Conservation (phyloP, 768 basidiomycete genomes). For the Mycena rebaudengoi region DNA sequence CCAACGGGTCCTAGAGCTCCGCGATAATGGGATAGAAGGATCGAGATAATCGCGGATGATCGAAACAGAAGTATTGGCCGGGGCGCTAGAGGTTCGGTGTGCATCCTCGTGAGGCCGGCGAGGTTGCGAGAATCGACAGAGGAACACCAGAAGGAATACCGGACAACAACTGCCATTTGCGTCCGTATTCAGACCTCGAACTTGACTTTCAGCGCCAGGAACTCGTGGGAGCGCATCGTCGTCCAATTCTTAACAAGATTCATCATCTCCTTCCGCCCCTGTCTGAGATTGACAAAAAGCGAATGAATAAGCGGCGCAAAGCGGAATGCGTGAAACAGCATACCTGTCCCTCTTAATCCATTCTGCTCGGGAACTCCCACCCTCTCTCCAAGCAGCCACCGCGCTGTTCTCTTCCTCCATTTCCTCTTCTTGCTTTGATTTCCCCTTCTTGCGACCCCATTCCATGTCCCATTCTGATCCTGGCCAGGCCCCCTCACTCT, state of each 20-base stretch:
- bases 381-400: conserved; percentile 60
- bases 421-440: conserved; percentile 46
- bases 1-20: conserved; percentile 9
- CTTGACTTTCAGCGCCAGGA: conserved; percentile 60
- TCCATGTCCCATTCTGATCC: conserved; percentile 44
- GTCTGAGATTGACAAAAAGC: conserved; percentile 46
- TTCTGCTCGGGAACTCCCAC: conserved; percentile 58
- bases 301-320: too few relatives aligned
- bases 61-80: conserved; percentile 14
- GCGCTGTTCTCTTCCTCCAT: conserved; percentile 41
- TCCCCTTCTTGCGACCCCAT: conserved; percentile 42
- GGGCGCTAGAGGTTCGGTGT: conserved; percentile 19
- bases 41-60: conserved; percentile 24
- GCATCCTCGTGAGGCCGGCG: neutral
- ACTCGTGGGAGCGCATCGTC: conserved; percentile 57
- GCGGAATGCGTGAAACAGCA: conserved; percentile 27
- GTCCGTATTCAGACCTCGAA: conserved; percentile 56
- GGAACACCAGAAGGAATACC: too few relatives aligned
- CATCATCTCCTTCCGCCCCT: conserved; percentile 65
- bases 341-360: conserved; percentile 68
- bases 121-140: conserved; percentile 6
- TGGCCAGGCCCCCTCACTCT: conserved; percentile 45
- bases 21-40: conserved; percentile 3
- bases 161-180: conserved; percentile 8
- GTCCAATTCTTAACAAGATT: conserved; percentile 58